Percentiles rank a stretch among this genome's conserved stretches.
Evolutionary conservation across 805 yeast species (phyloP).

Genomic region (Nadsonia fulvescens): DNA sequence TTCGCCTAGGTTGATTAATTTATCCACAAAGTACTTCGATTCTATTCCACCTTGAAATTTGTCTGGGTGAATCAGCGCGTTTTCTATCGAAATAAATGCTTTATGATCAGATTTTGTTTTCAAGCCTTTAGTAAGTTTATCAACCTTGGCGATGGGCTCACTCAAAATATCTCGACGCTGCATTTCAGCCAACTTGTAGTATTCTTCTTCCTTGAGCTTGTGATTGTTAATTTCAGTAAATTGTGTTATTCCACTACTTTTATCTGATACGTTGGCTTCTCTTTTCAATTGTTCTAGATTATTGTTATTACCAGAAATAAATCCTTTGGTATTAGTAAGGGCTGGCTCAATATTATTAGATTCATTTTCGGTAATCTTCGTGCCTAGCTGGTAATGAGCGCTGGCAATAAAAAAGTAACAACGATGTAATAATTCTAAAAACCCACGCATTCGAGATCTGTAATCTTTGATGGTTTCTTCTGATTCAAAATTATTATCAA

Average conservation of each 20-base stretch:
- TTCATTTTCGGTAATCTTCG: conserved; percentile 3
- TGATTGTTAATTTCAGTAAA: conserved; percentile 9
- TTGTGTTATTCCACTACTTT: neutral
- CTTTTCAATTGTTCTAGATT: conserved; percentile 1
- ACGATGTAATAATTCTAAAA: conserved; percentile 53
- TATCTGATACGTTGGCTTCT: neutral
- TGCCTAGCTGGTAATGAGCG: conserved; percentile 38
- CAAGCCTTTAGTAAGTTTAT: conserved; percentile 5
- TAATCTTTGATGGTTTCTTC: neutral
- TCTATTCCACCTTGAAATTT: conserved; percentile 10
- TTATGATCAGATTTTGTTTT: conserved; percentile 7
- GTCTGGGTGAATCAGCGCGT: conserved; percentile 9
- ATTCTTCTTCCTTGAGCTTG: conserved; percentile 30
- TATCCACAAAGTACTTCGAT: conserved; percentile 6
- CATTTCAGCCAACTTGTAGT: conserved; percentile 43
- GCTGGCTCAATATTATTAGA: neutral
- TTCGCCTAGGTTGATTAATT: conserved; percentile 8
- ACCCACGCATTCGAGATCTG: conserved; percentile 15
- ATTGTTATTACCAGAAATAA: neutral
- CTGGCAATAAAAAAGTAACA: conserved; percentile 64
- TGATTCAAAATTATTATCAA: conserved; percentile 9
- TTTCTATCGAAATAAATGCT: conserved; percentile 11
- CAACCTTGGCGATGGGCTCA: conserved; percentile 19
- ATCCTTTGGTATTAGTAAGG: neutral
- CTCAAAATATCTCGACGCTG: conserved; percentile 35